Conservation (phyloP, 2,329 filamentous ascomycete genomes). For the Penicillium olsonii region DNA sequence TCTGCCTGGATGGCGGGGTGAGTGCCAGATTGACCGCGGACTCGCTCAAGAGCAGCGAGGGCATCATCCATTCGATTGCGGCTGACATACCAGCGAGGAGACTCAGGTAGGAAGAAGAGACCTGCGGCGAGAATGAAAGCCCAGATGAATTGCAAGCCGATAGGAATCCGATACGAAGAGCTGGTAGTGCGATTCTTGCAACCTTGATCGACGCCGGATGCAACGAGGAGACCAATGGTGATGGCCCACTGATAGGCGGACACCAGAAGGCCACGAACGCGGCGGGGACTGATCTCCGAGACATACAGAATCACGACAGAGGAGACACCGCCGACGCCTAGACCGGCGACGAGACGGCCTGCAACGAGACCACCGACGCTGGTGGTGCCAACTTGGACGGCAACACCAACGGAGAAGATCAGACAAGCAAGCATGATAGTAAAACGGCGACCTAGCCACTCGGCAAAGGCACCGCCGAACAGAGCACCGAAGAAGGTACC, state of each 20-base stretch:
- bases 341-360: slow-evolving; percentile 72
- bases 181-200: slow-evolving; percentile 60
- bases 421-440: slow-evolving; percentile 69
- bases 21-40: slow-evolving; percentile 71
- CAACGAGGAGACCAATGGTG: slow-evolving; percentile 74
- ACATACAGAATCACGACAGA: slow-evolving; percentile 83
- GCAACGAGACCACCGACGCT: slow-evolving; percentile 64
- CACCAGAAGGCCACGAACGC: slow-evolving; percentile 75
- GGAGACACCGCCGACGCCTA: slow-evolving; percentile 78
- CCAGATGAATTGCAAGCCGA: slow-evolving; percentile 74
- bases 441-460: slow-evolving; percentile 64
- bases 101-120: slow-evolving; percentile 72
- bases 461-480: slow-evolving; percentile 73
- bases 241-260: slow-evolving; percentile 81
- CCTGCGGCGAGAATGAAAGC: slow-evolving; percentile 54
- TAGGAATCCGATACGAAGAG: slow-evolving; percentile 63
- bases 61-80: slow-evolving; percentile 69
- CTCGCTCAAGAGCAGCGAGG: slow-evolving; percentile 60
- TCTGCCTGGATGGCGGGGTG: slow-evolving; percentile 77
- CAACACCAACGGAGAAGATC: slow-evolving; percentile 69
- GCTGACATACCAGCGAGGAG: slow-evolving; percentile 82
- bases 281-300: slow-evolving; percentile 73
- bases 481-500: slow-evolving; percentile 77
- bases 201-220: slow-evolving; percentile 71
- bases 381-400: slow-evolving; percentile 62